A percentile compares a stretch with the other conserved stretches of the same genome.
These are phyloP conservation scores for Lophiotrema nucula DNA, from an alignment of 495 filamentous ascomycete genomes.

Conservation along the genomic window DNA sequence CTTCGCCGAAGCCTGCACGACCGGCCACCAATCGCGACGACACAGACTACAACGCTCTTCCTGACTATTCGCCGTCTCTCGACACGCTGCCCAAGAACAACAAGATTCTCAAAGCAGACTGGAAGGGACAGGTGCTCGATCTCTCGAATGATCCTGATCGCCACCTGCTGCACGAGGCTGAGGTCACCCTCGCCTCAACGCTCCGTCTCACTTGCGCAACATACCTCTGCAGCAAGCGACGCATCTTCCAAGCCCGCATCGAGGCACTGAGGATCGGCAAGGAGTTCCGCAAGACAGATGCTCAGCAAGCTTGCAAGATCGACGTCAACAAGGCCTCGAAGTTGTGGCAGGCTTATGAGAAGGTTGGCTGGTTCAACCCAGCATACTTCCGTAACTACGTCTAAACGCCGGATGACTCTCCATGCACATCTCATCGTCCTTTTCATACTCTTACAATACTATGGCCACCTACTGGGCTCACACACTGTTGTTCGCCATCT, in stretches of 20 bases:
- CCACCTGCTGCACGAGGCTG: slow-evolving; percentile 73
- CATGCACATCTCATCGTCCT: not conserved
- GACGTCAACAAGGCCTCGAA: slow-evolving; percentile 99
- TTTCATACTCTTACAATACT: not conserved
- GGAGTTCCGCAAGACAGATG: slow-evolving; percentile 96
- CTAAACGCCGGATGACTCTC: slow-evolving; percentile 20
- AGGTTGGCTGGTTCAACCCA: slow-evolving; percentile 80
- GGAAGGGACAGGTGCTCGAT: slow-evolving; percentile 80
- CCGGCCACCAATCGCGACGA: slow-evolving; percentile 69
- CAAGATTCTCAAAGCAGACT: slow-evolving; percentile 76
- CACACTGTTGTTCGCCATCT: not conserved
- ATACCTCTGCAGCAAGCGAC: slow-evolving; percentile 91
- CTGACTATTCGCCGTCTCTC: slow-evolving; percentile 74
- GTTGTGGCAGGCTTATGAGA: slow-evolving; percentile 87
- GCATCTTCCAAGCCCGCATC: slow-evolving; percentile 80
- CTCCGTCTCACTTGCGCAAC: slow-evolving; percentile 72
- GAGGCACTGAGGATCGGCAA: slow-evolving; percentile 68
- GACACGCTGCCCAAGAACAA: slow-evolving; percentile 63
- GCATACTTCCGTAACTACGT: slow-evolving; percentile 58
- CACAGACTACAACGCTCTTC: slow-evolving; percentile 76
- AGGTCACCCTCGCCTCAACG: slow-evolving; percentile 73
- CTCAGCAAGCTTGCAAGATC: slow-evolving; percentile 95
- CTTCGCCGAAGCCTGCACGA: slow-evolving; percentile 36
- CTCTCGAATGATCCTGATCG: slow-evolving; percentile 76
- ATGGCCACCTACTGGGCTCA: not conserved